Base-by-base conservation (phyloP, 306 rosid genomes). In the Oxytropis ochrocephala region DNA sequence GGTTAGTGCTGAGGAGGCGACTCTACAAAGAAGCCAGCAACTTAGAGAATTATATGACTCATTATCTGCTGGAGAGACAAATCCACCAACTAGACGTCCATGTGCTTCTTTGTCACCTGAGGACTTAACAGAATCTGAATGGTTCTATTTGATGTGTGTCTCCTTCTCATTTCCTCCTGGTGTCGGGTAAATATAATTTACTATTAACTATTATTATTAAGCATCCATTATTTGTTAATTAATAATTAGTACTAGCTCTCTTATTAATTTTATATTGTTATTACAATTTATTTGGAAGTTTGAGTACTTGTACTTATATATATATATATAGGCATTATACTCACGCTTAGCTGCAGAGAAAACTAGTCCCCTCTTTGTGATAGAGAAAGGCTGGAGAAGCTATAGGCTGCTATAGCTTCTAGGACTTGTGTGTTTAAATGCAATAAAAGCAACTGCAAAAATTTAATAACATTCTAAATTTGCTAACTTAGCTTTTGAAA, bases 71-170 rank as follows among this genome's bases (percentile, higher is more conserved):
- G 91, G 91, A 32, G 97, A 94, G 60, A 88, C 95, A 3, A 85
- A 87, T 69, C 97, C 86, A 19, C 96, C 97, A 0, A 64, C 82
- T 5, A 84, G 95, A 0, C 88, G 96, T 6, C 97, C 99, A 8
- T 85, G 91, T 11, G 96, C 97, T 0, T 76, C 99, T 49, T 83
- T 94, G 77, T 94, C 99, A 0, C 99, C 99, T 4, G 99, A 94
- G 85, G 99, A 94, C 86, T 61, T 94, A 46, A 94, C 97, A 0
- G 96, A 94, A 72, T 91, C 97, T 0, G 99, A 94, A 73, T 94
- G 99, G 99, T 94, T 94, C 85, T 94, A 94, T 77, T 71, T 94
- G 91, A 87, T 94, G 96, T 94, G 99, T 59, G 88, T 91, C 80
- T 94, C 99, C 2, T 94, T 91, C 88, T 84, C 99, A 16, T 94